These are phyloP conservation scores for Sungouiozyma ichnusensis DNA, from an alignment of 805 yeast genomes.

Conservation along the genomic window DNA sequence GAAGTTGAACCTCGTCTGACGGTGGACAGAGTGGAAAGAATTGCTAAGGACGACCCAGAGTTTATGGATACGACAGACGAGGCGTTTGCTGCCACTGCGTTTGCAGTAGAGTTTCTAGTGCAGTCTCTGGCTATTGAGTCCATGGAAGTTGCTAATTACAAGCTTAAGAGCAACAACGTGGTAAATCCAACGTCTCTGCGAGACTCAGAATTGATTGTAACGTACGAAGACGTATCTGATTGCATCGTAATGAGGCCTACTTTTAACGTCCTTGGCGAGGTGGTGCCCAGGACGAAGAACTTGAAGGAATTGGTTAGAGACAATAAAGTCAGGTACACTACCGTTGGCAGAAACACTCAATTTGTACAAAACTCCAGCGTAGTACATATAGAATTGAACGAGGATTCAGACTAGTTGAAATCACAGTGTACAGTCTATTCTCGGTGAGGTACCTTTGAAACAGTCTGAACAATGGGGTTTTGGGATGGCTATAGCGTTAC, in stretches of 20 bases:
- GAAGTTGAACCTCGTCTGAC: background rate
- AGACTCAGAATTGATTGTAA: conserved; percentile 9
- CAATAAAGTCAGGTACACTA: conserved; percentile 21
- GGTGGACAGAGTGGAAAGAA: conserved; percentile 16
- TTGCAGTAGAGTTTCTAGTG: conserved; percentile 20
- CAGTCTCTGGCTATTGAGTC: conserved; percentile 17
- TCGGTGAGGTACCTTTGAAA: too few relatives aligned
- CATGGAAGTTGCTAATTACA: conserved; percentile 7
- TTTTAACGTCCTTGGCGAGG: conserved; percentile 18
- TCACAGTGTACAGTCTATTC: too few relatives aligned
- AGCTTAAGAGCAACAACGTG: background rate
- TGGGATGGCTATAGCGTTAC: background rate
- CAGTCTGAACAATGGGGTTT: too few relatives aligned
- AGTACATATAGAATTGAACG: background rate
- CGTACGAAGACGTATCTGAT: conserved; percentile 18
- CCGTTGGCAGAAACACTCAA: conserved; percentile 1
- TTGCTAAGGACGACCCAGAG: conserved; percentile 23
- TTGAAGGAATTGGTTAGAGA: conserved; percentile 17
- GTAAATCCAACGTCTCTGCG: conserved; percentile 4
- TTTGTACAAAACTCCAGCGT: background rate
- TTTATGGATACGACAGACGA: conserved; percentile 14
- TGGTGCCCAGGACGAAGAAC: conserved; percentile 19
- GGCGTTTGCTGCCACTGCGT: conserved; percentile 19
- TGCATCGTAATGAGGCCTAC: conserved; percentile 12
- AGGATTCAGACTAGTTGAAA: background rate